Conservation (phyloP, 2,329 filamentous ascomycete species). For the Anisogramma anomala region DNA sequence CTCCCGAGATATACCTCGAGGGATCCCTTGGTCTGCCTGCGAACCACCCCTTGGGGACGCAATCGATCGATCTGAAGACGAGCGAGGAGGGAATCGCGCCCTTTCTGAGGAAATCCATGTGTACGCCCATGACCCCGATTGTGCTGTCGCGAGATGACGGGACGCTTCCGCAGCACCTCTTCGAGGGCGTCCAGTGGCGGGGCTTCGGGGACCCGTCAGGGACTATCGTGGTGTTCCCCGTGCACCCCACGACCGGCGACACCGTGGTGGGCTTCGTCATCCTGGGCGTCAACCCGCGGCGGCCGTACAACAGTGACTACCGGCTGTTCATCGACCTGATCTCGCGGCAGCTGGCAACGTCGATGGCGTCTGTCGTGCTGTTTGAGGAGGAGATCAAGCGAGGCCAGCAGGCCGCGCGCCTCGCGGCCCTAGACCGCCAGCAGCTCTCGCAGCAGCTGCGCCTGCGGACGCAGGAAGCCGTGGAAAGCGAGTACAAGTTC, state of each 20-base stretch:
- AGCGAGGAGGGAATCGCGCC: slow-evolving; percentile 64
- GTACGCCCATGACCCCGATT: slow-evolving; percentile 51
- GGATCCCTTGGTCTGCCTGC: slow-evolving; percentile 57
- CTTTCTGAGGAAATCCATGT: slow-evolving; percentile 64
- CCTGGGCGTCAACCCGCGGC: slow-evolving; percentile 64
- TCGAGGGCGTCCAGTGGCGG: slow-evolving; percentile 56
- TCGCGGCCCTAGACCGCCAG: slow-evolving; percentile 66
- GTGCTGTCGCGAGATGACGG: slow-evolving; percentile 55
- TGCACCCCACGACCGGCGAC: slow-evolving; percentile 64
- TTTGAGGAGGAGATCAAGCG: slow-evolving; percentile 75
- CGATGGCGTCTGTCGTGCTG: slow-evolving; percentile 67
- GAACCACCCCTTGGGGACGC: slow-evolving; percentile 49
- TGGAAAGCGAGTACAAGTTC: slow-evolving; percentile 65
- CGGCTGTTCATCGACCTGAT: slow-evolving; percentile 65
- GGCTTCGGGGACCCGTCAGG: slow-evolving; percentile 61
- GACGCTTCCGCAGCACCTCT: slow-evolving; percentile 51
- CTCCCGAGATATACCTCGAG: slow-evolving; percentile 57
- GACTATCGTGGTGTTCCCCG: slow-evolving; percentile 64
- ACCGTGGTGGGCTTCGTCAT: slow-evolving; percentile 67
- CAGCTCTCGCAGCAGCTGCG: slow-evolving; percentile 66
- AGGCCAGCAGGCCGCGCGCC: slow-evolving; percentile 59
- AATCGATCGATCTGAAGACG: slow-evolving; percentile 54
- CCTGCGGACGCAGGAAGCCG: slow-evolving; percentile 48
- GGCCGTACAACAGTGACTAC: slow-evolving; percentile 73
- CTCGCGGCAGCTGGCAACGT: slow-evolving; percentile 65